Base-by-base conservation (phyloP, 2,329 filamentous ascomycete species). In the Ambrosiella beaveri region DNA sequence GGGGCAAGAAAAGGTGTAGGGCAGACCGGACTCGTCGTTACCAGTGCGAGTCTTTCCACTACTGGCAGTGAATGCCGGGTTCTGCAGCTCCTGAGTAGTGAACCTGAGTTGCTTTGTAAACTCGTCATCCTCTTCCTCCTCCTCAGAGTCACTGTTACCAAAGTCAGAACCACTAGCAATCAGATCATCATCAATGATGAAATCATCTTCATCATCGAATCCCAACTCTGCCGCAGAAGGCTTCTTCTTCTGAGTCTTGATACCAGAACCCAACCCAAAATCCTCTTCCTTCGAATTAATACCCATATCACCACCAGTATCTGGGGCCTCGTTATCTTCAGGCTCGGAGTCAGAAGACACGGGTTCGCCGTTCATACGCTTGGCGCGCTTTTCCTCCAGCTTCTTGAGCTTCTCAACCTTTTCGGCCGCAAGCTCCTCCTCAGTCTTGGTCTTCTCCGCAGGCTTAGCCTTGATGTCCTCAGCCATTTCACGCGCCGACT, bases 171-270 rank as follows among this genome's bases (percentile, higher is more conserved):
- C 86, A 63, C 84, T 90, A 11, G 89, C 89, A 39, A 96, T 78
- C 13, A 97, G 76, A 65, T 95, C 85, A 62, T 93, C 87, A 60
- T 97, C 91, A 62, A 96, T 82, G 35, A 91, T 68, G 65, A 97
- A 97, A 64, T 96, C 88, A 64, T 97, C 91, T 67, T 97, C 91
- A 64, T 96, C 91, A 63, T 95, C 89, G 39, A 95, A 84, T 5
- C 82, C 86, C 15, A 89, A 69, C 59, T 84, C 77, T 9, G 77
- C 74, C 2, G 76, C 77, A 7, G 79, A 81, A 38, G 74, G 75
- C 27, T 75, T 73, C 11, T 47, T 47, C 8, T 17, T 47, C 44
- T 47, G 27, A 57, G 73, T 71, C 64, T 73, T 78, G 62, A 84
- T 79, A 49, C 81, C 81, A 54, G 69, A 67, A 39, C 81, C 81